phyloP scores from a whole-genome alignment of 208 protist species.

The Trichomonas gallinae region DNA sequence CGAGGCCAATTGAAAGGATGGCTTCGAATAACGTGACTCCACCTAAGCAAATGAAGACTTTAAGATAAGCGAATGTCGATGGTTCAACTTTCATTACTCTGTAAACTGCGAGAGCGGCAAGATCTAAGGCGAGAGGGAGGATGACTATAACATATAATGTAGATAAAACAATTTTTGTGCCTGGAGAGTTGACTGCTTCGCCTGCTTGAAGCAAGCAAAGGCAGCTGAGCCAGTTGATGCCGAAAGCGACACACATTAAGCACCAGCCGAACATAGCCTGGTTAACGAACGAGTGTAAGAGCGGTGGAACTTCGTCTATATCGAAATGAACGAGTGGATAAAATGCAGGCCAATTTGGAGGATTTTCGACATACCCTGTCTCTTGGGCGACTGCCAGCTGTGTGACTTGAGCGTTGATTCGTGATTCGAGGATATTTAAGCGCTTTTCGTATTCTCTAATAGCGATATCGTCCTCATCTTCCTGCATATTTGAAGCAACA shows the following conservation, averaged over 20 bases:
- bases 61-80: not conserved
- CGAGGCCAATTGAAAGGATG: not conserved
- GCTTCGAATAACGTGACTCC: not conserved
- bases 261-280: not conserved
- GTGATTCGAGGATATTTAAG: slow-evolving; percentile 7
- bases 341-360: not conserved
- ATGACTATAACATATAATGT: not conserved
- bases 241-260: not conserved
- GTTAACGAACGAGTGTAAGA: not conserved
- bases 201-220: not conserved
- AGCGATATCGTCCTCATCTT: not conserved
- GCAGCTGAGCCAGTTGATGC: not conserved
- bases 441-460: not conserved
- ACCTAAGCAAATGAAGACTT: not conserved
- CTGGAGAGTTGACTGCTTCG: not conserved
- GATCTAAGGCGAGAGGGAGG: not conserved
- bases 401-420: not conserved
- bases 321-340: slow-evolving; percentile 20
- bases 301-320: not conserved
- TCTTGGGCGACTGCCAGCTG: not conserved
- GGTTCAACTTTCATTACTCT: not conserved
- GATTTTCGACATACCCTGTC: not conserved
- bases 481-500: not conserved
- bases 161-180: not conserved
- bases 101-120: not conserved